These are phyloP conservation scores for Isochrysis galbana DNA, from an alignment of 78 protist species.

Conservation along the genomic window DNA sequence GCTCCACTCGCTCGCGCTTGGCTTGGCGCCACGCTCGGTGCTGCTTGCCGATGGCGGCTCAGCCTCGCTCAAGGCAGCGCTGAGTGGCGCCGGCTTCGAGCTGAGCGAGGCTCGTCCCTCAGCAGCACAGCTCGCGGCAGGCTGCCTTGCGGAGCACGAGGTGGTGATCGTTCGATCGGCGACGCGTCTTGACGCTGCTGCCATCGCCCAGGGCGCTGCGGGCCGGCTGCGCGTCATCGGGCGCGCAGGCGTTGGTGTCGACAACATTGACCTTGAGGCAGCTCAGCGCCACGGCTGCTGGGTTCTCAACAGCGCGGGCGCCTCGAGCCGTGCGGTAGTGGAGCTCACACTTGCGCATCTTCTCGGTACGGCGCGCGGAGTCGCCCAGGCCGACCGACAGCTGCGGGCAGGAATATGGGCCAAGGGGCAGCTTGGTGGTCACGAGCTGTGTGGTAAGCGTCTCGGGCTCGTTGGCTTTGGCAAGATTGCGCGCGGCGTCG, in stretches of 20 bases:
- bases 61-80: too few relatives aligned
- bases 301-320: constrained; percentile 37
- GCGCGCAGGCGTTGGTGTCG: constrained; percentile 66
- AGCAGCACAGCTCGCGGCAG: constrained; percentile 39
- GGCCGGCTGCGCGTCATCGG: constrained; percentile 42
- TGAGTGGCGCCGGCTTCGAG: too few relatives aligned
- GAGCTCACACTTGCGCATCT: constrained; percentile 45
- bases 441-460: constrained; percentile 33
- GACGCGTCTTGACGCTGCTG: constrained; percentile 24
- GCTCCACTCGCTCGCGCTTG: too few relatives aligned
- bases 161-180: constrained; percentile 23
- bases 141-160: constrained; percentile 25
- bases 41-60: too few relatives aligned
- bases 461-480: constrained; percentile 40
- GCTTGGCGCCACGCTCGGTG: too few relatives aligned
- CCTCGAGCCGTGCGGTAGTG: constrained; percentile 29
- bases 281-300: constrained; percentile 25
- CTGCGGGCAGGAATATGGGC: constrained; percentile 17
- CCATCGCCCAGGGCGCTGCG: not conserved
- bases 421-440: constrained; percentile 5
- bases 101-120: too few relatives aligned
- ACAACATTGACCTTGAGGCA: constrained; percentile 53
- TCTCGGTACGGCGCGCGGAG: constrained; percentile 25
- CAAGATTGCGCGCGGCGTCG: constrained; percentile 31
- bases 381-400: constrained; percentile 14